Conservation (phyloP, 2,329 filamentous ascomycete species). For the Lachnellula hyalina region DNA sequence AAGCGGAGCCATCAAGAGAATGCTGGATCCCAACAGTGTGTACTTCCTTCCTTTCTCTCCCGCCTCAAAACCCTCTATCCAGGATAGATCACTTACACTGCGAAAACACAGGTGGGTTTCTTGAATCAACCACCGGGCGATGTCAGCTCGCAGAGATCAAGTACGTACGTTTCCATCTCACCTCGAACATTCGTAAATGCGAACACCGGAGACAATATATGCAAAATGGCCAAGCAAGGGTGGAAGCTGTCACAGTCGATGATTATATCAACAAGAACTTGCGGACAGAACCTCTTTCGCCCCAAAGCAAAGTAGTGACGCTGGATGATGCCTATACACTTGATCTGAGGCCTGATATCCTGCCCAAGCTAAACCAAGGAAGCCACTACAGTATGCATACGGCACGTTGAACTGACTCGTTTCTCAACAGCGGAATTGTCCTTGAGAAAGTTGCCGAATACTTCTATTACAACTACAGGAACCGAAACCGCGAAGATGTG, state of each 20-base stretch:
- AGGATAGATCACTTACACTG: not conserved
- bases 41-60: slow-evolving; percentile 12
- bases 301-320: slow-evolving; percentile 20
- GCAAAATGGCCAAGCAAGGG: not conserved
- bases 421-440: slow-evolving; percentile 54
- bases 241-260: slow-evolving; percentile 20
- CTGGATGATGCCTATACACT: slow-evolving; percentile 50
- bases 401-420: not conserved
- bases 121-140: slow-evolving; percentile 58
- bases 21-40: slow-evolving; percentile 65
- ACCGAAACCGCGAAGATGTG: slow-evolving; percentile 65
- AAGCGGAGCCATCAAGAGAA: slow-evolving; percentile 67
- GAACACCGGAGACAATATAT: not conserved
- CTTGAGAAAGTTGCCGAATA: slow-evolving; percentile 80
- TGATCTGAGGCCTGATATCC: slow-evolving; percentile 49
- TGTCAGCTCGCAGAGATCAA: slow-evolving; percentile 69
- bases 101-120: slow-evolving; percentile 49
- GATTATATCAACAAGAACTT: slow-evolving; percentile 27
- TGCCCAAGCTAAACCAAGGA: not conserved
- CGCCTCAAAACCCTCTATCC: slow-evolving; percentile 4
- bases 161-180: slow-evolving; percentile 42
- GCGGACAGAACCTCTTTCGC: slow-evolving; percentile 31
- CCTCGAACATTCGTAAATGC: not conserved
- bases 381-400: not conserved
- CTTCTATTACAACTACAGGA: slow-evolving; percentile 75